Evolutionary conservation across 2,329 filamentous ascomycete species (phyloP), one percentile per base, ranked within the genome.

Genomic region (Neofusicoccum ribis): DNA sequence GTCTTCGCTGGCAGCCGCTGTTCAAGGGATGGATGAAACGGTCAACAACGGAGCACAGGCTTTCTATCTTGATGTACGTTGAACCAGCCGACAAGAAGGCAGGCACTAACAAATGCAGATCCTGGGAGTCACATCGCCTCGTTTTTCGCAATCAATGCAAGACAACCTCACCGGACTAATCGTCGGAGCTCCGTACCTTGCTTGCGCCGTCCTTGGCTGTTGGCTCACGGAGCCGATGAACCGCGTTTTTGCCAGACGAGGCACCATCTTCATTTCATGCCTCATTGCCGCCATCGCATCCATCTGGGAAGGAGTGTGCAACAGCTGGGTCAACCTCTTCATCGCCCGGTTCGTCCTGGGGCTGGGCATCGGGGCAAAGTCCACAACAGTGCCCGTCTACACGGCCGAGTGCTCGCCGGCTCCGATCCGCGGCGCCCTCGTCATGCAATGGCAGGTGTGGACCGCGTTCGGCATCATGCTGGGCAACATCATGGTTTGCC

Each of bases 221-320:
- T 85, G 82, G 81, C 71, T 81, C 5, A 80, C 80, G 0, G 81
- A 91, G 67, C 87, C 87, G 0, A 69, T 86, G 12, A 90, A 90
- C 70, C 77, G 84, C 46, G 77, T 77, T 11, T 69, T 87, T 34
- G 88, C 87, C 43, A 86, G 88, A 44, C 84, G 87, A 60, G 86
- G 87, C 11, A 84, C 86, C 51, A 90, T 90, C 67, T 90, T 89
- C 72, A 73, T 88, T 51, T 83, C 84, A 7, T 80, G 79, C 65
- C 68, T 80, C 51, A 77, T 81, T 56, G 77, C 79, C 1, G 76
- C 77, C 2, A 70, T 79, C 0, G 76, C 79, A 2, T 80, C 78
- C 0, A 69, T 81, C 37, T 80, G 79, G 78, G 76, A 79, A 69
- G 80, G 75, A 2, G 73, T 79, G 20, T 74, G 76, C 11, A 76